Base-by-base conservation (phyloP, 768 basidiomycete genomes). In the Lentinula sp. region DNA sequence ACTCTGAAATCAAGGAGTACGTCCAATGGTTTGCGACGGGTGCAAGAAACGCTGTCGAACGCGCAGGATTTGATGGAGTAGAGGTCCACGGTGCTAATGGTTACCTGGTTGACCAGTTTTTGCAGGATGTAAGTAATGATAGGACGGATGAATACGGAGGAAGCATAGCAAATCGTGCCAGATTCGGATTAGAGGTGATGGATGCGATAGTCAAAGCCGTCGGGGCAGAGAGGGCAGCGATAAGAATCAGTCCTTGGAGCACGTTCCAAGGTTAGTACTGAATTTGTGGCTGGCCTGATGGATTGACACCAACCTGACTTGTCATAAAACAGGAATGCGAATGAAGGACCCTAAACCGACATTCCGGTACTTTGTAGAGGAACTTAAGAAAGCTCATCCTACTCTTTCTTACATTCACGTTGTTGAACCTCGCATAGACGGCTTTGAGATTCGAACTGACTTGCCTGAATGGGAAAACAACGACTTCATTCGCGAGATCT, bases 41-140 rank as follows among this genome's bases (percentile, higher is more conserved):
- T 0, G 80, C 84, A 8, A 70, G 69, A 28, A 76, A 76, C 55
- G 78, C 80, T 42, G 70, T 83, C 34, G 69, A 73, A 46, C 65
- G 58, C 51, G 81, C 84, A 48, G 84, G 81, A 8, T 85, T 85
- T 60, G 84, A 85, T 61, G 84, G 83, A 31, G 73, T 83, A 4
- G 83, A 86, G 71, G 72, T 79, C 62, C 71, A 73, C 45, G 67
- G 58, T 9, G 70, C 68, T 11, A 71, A 71, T 40, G 71, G 71
- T 0, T 73, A 75, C 56, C 60, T 79, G 32, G 50, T 73, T 32
- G 78, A 84, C 64, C 80, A 83, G 65, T 83, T 84, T 73, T 62
- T 79, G 5, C 78, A 82, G 58, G 65, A 72, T 39, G 54, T 66
- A 2, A 66, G 69, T 15, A 84, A 84, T 69, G 66, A 73, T 21